Conservation (phyloP, 208 protist genomes). For the Leishmania lainsoni region DNA sequence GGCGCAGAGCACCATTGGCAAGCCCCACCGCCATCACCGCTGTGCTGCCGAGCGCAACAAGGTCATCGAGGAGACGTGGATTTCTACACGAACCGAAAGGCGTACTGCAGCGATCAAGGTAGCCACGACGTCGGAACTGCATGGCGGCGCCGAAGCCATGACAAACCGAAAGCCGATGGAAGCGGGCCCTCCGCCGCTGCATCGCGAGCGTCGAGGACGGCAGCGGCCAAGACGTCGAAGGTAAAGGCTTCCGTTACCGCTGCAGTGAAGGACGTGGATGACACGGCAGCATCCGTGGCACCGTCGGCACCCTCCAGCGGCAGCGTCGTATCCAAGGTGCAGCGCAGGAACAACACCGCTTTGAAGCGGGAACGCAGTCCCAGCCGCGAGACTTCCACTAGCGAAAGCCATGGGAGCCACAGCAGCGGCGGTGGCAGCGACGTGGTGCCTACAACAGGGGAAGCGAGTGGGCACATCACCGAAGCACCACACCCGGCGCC, state of each 20-base stretch:
- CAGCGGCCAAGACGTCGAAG: not conserved
- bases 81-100: constrained; percentile 45
- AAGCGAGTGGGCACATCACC: not conserved
- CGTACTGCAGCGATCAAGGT: constrained; percentile 33
- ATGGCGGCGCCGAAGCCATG: not conserved
- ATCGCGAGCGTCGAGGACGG: not conserved
- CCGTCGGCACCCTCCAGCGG: not conserved
- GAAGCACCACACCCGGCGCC: not conserved
- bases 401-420: constrained; percentile 1
- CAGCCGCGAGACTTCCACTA: not conserved
- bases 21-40: constrained; percentile 5
- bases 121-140: constrained; percentile 11
- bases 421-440: constrained; percentile 3
- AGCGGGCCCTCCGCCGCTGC: not conserved
- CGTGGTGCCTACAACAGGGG: not conserved
- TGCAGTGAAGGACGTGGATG: not conserved
- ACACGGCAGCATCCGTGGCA: not conserved
- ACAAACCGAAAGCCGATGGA: not conserved
- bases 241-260: not conserved
- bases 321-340: not conserved
- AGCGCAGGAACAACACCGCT: not conserved
- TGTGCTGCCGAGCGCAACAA: constrained; percentile 36
- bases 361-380: constrained; percentile 21
- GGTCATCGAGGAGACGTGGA: constrained; percentile 60
- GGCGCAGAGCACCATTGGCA: not conserved